Conservation (phyloP, 129 eudicot genomes). For the Ambrosia trifida region DNA sequence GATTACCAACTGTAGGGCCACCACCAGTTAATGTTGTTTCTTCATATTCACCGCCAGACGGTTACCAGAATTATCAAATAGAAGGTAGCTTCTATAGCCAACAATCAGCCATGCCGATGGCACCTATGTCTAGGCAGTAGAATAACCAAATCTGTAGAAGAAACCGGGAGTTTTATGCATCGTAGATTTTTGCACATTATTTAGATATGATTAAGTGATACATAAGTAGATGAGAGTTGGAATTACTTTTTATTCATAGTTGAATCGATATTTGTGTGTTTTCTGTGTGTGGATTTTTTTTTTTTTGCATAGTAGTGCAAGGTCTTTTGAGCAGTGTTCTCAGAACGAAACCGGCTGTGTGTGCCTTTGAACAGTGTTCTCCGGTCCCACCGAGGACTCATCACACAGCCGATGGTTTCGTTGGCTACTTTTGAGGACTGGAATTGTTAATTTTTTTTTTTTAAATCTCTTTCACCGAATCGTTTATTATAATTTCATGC, state of each 20-base stretch:
- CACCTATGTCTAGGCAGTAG: slow-evolving; percentile 71
- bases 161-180: slow-evolving; percentile 1
- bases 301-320: slow-evolving; percentile 1
- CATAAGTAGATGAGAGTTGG: slow-evolving; percentile 23
- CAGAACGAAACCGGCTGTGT: neutral
- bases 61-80: slow-evolving; percentile 61
- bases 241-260: slow-evolving; percentile 25
- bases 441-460: too few relatives aligned
- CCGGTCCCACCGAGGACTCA: too few relatives aligned
- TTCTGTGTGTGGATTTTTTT: slow-evolving; percentile 16
- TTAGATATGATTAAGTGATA: slow-evolving; percentile 34
- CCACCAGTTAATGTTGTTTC: slow-evolving; percentile 45
- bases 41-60: slow-evolving; percentile 43
- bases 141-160: slow-evolving; percentile 23
- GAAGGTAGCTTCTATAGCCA: slow-evolving; percentile 77
- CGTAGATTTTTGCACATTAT: slow-evolving; percentile 35
- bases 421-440: too few relatives aligned
- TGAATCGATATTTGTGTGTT: slow-evolving; percentile 22
- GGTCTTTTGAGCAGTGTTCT: neutral
- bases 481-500: too few relatives aligned
- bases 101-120: slow-evolving; percentile 63
- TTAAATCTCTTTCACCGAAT: too few relatives aligned
- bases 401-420: too few relatives aligned
- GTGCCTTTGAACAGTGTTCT: too few relatives aligned
- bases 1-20: slow-evolving; percentile 44